Conservation (phyloP, 192 early-diverging fungal species). For the Entophlyctis luteolus region DNA sequence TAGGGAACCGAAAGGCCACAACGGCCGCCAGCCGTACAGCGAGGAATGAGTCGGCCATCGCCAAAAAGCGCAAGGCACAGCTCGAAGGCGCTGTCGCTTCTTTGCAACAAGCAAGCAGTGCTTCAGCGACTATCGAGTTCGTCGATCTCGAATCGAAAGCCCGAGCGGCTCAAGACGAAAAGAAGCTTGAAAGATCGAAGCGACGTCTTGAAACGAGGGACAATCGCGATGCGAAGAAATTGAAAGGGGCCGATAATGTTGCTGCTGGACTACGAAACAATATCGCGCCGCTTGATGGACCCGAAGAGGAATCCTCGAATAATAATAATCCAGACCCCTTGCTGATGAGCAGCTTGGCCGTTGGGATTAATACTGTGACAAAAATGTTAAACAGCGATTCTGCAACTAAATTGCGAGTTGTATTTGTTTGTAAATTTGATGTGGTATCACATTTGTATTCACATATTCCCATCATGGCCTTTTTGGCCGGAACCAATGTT, state of each 20-base stretch:
- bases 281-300: not conserved
- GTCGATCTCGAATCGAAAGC: not conserved
- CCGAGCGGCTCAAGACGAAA: not conserved
- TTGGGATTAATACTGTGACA: constrained; percentile 5
- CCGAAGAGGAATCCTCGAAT: not conserved
- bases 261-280: not conserved
- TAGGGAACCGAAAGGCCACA: too few relatives aligned
- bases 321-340: not conserved
- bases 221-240: not conserved
- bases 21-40: too few relatives aligned
- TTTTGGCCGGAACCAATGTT: constrained; percentile 8
- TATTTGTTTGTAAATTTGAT: constrained; percentile 33
- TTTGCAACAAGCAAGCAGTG: too few relatives aligned
- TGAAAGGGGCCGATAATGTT: not conserved
- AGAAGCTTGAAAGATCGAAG: not conserved
- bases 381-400: not conserved
- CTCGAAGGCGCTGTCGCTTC: too few relatives aligned
- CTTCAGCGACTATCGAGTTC: too few relatives aligned
- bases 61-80: too few relatives aligned
- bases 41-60: too few relatives aligned
- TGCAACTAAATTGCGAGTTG: not conserved
- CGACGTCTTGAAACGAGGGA: not conserved
- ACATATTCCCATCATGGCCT: constrained; percentile 30
- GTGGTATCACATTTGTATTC: constrained; percentile 28
- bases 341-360: not conserved